Base-by-base conservation (phyloP, 371 early-diverging fungal species). In the Haplosporangium sp. region DNA sequence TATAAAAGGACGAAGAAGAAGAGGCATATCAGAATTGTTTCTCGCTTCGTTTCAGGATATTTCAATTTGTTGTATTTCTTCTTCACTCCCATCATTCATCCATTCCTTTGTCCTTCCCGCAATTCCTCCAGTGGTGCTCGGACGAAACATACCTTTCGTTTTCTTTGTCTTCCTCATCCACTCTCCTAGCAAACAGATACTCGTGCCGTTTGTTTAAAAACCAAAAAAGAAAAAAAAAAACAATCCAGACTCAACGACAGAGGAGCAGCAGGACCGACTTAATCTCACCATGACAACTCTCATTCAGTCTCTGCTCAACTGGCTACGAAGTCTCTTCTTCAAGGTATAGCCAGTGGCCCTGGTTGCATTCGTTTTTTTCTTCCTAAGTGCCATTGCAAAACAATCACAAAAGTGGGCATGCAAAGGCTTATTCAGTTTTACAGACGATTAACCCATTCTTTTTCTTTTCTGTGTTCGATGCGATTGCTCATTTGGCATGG, bases 251-350 rank as follows among this genome's bases (percentile, higher is more conserved):
- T 18, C 20, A 50, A 50, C 16, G 50, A 18, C 18, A 50, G 16
- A 48, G 50, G 20, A 20, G 16, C 4, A 8, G 20, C 16, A 18
- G 50, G 20, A 8, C 16, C 16, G 20, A 9, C 10, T 9, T 23
- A 53, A 40, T 53, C 42, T 40, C 53, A 57, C 46, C n/a, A 93
- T 94, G 93, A 85, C 89, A 47, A 84, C 89, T 55, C 77, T 93
- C 64, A 69, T 93, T 67, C 88, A 91, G 74, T 86, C 93, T 38
- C 69, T 97, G 55, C 80, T 96, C 52, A 91, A 95, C 86, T 98
- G 97, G 97, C 87, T 98, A 29, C 85, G 93, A 80, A 90, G 95
- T 69, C 87, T 98, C 52, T 98, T 98, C 83, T 98, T 93, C 84
- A 95, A 95, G 86, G 95, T 95, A 82, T 29, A 6, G 14, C 0